phyloP scores from a whole-genome alignment of 306 rosid genomes.

The Sicyos baderoa region DNA sequence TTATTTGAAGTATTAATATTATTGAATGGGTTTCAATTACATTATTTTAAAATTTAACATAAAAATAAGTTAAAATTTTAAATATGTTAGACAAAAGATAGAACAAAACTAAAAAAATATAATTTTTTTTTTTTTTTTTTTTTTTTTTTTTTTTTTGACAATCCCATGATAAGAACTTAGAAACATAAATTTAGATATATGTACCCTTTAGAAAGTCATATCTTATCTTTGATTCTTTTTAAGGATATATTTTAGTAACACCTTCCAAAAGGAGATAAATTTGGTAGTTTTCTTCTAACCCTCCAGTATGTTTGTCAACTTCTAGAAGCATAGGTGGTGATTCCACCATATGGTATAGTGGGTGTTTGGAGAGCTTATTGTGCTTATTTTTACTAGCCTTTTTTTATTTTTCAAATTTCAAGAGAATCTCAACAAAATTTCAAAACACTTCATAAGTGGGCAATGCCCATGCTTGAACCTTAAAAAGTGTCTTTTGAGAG shows the following conservation, averaged over 20 bases:
- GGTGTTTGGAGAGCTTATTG: background rate
- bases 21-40: no score
- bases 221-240: background rate
- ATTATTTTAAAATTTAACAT: no score
- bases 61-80: no score
- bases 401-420: background rate
- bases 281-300: slow-evolving; percentile 8
- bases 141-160: background rate
- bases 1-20: no score
- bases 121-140: background rate
- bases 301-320: slow-evolving; percentile 11
- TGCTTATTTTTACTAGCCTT: background rate
- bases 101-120: no score
- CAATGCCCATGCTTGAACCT: slow-evolving; percentile 7
- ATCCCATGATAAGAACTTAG: no score
- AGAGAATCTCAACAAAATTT: background rate
- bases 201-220: background rate
- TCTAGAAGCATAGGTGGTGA: slow-evolving; percentile 19
- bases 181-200: background rate
- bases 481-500: background rate
- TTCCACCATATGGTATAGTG: slow-evolving; percentile 12
- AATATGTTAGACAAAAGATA: no score
- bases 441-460: slow-evolving; percentile 13
- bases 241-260: slow-evolving; percentile 12
- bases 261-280: background rate